A percentile compares a stretch with the other conserved stretches of the same genome.
Conservation (phyloP, 2,329 filamentous ascomycete genomes). For the Clonostachys rosea region DNA sequence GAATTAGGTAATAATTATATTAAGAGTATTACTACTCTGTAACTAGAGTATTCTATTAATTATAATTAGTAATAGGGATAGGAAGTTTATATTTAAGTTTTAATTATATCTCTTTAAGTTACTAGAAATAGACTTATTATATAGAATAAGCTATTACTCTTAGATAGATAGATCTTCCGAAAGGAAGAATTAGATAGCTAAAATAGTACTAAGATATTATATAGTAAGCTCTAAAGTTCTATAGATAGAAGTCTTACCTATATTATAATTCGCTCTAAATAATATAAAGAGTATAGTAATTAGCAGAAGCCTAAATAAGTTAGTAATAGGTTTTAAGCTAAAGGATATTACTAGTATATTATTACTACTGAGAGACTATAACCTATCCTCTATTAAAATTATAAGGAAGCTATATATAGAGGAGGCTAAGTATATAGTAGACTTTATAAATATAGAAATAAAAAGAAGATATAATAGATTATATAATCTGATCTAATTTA, state of each 20-base stretch:
- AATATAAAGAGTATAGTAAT: no score
- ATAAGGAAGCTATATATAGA: background rate
- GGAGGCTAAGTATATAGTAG: background rate
- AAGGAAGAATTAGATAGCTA: background rate
- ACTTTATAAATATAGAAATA: background rate
- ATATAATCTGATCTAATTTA: background rate
- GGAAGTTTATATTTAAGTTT: background rate
- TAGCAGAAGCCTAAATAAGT: no score
- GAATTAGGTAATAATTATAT: background rate
- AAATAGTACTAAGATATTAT: background rate
- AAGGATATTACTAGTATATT: background rate
- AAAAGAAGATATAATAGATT: background rate
- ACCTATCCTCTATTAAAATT: background rate
- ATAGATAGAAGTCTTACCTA: no score
- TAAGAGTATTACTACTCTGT: background rate
- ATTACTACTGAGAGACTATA: background rate
- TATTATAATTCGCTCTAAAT: no score
- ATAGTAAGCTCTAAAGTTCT: background rate
- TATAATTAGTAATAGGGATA: background rate
- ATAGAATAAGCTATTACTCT: background rate
- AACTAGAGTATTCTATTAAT: background rate
- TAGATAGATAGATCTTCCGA: background rate
- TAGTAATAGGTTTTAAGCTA: background rate
- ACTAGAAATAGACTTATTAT: background rate
- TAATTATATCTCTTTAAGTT: background rate